These are phyloP conservation scores for Geotrichum aggregatum DNA, from an alignment of 1,139 yeast genomes.

Conservation along the genomic window DNA sequence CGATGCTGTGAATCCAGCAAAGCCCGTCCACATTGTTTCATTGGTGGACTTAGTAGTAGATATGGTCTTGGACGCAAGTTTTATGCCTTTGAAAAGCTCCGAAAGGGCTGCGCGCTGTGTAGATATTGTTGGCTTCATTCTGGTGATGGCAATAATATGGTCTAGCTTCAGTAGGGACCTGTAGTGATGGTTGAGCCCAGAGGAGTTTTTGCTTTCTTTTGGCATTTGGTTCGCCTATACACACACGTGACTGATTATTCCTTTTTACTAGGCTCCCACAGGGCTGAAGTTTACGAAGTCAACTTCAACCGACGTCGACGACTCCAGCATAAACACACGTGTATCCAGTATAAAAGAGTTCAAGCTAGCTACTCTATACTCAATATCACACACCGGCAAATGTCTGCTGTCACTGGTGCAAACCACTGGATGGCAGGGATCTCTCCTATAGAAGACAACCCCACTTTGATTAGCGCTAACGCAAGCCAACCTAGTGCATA, in stretches of 20 bases:
- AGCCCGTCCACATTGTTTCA: slow-evolving; percentile 14
- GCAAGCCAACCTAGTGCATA: too few relatives aligned
- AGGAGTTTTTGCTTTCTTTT: too few relatives aligned
- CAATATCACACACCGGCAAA: neutral
- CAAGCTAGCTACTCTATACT: neutral
- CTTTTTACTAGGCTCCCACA: too few relatives aligned
- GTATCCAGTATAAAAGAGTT: too few relatives aligned
- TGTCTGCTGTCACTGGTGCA: neutral
- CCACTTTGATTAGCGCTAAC: neutral
- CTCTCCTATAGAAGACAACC: too few relatives aligned
- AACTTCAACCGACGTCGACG: too few relatives aligned
- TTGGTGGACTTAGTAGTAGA: neutral
- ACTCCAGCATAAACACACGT: neutral
- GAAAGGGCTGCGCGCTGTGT: slow-evolving; percentile 12
- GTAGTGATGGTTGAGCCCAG: too few relatives aligned
- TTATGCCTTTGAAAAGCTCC: slow-evolving; percentile 17
- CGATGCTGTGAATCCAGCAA: slow-evolving; percentile 26
- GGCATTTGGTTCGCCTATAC: too few relatives aligned
- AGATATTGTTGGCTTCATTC: slow-evolving; percentile 10
- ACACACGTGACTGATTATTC: too few relatives aligned
- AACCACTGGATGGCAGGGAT: slow-evolving; percentile 12
- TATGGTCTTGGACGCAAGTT: slow-evolving; percentile 4
- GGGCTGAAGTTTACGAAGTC: too few relatives aligned
- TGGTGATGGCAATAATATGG: neutral
- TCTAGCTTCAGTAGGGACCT: too few relatives aligned